Evolutionary conservation across 2,329 filamentous ascomycete species (phyloP).

Genomic region (Trichocomaceae sp.): DNA sequence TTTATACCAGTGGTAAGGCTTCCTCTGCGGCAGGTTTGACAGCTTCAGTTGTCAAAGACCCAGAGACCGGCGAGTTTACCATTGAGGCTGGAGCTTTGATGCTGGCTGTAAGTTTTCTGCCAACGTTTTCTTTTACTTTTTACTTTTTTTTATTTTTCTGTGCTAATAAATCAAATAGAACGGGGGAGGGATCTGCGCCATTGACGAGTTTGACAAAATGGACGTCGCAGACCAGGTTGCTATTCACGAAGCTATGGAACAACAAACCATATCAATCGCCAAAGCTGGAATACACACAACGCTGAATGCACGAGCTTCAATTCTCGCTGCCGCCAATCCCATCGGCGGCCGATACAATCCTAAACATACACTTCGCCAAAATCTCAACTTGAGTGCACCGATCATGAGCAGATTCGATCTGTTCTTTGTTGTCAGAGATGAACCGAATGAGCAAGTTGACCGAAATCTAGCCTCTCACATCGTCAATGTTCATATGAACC

Average conservation of each 20-base stretch:
- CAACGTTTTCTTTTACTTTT: background rate
- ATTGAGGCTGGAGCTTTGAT: conserved; percentile 97
- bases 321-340: conserved; percentile 92
- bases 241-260: conserved; percentile 99
- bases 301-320: conserved; percentile 88
- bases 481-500: conserved; percentile 83
- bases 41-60: conserved; percentile 93
- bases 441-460: conserved; percentile 88
- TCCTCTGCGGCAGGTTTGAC: conserved; percentile 96
- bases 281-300: conserved; percentile 98
- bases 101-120: conserved; percentile 57
- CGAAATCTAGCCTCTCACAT: conserved; percentile 91
- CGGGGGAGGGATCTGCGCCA: conserved; percentile 93
- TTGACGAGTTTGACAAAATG: conserved; percentile 99
- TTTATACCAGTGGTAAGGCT: conserved; percentile 96
- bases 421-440: conserved; percentile 95
- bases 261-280: conserved; percentile 97
- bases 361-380: conserved; percentile 84
- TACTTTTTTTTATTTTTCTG: background rate
- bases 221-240: conserved; percentile 94
- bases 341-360: conserved; percentile 92
- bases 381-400: conserved; percentile 97
- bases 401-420: conserved; percentile 99
- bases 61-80: conserved; percentile 97
- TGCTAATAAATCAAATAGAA: conserved; percentile 24